Evolutionary conservation across 129 eudicot species (phyloP).

Genomic region (Apium graveolens): DNA sequence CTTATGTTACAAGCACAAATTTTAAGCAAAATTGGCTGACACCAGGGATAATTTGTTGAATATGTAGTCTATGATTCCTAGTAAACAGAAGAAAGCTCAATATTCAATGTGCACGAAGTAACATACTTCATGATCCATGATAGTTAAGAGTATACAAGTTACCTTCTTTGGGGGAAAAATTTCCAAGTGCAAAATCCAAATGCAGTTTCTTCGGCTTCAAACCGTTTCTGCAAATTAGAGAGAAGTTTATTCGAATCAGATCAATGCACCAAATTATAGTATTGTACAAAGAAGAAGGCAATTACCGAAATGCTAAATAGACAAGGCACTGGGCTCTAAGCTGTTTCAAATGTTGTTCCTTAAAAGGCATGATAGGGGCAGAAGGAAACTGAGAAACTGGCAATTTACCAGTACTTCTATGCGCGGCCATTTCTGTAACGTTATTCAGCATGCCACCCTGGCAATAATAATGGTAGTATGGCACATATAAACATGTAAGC

Average conservation of each 20-base stretch:
- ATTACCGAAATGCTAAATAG: slow-evolving; percentile 84
- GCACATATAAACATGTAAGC: background rate
- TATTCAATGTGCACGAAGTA: background rate
- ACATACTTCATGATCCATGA: background rate
- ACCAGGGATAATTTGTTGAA: background rate
- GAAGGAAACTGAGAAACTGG: slow-evolving; percentile 38
- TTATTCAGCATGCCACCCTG: slow-evolving; percentile 48
- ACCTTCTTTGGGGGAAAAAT: slow-evolving; percentile 73
- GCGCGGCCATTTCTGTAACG: slow-evolving; percentile 42
- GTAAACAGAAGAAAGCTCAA: background rate
- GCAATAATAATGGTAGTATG: slow-evolving; percentile 5
- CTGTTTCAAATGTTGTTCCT: slow-evolving; percentile 91
- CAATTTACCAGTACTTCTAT: slow-evolving; percentile 54
- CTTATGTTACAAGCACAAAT: background rate
- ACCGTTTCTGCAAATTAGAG: slow-evolving; percentile 47
- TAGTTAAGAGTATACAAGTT: background rate
- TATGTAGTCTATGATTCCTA: background rate
- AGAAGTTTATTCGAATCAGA: background rate
- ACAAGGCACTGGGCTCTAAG: slow-evolving; percentile 99
- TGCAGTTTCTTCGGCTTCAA: slow-evolving; percentile 79
- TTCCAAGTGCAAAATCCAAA: slow-evolving; percentile 96
- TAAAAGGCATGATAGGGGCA: slow-evolving; percentile 54
- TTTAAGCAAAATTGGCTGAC: background rate
- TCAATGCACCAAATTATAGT: background rate
- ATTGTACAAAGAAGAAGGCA: background rate